A percentile compares a stretch with the other conserved stretches of the same genome.
These are phyloP conservation scores for Pestalotiopsis sp. DNA, from an alignment of 2,329 filamentous ascomycete species.

Conservation along the genomic window DNA sequence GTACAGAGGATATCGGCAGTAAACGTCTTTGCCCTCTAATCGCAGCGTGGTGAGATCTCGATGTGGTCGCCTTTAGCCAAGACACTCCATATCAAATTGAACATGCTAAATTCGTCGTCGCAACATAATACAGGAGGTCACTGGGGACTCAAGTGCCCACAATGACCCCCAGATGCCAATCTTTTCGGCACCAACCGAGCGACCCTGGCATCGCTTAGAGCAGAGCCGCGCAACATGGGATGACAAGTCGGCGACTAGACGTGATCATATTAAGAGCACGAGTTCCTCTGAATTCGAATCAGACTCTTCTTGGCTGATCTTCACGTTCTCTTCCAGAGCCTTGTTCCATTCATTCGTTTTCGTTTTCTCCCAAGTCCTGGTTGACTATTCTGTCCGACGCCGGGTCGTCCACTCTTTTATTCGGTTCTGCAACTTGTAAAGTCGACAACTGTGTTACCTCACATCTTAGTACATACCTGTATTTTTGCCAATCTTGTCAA, in stretches of 20 bases:
- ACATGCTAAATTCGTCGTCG: background rate
- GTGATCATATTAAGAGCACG: background rate
- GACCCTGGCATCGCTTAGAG: constrained; percentile 3
- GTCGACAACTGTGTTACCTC: background rate
- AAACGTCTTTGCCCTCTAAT: background rate
- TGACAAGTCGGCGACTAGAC: background rate
- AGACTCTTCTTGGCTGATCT: background rate
- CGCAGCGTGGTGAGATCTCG: background rate
- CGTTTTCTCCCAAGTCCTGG: constrained; percentile 9
- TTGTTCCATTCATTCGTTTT: constrained; percentile 3
- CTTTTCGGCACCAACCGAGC: constrained; percentile 5
- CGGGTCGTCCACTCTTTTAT: constrained; percentile 10
- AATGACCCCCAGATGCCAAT: constrained; percentile 1
- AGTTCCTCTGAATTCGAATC: background rate
- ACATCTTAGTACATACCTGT: background rate
- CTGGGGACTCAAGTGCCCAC: background rate
- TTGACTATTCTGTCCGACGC: constrained; percentile 9
- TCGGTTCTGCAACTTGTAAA: background rate
- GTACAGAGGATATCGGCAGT: background rate
- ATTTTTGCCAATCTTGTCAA: background rate
- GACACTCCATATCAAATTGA: background rate
- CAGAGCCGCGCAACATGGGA: constrained; percentile 9
- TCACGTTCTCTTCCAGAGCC: background rate
- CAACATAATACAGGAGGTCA: background rate
- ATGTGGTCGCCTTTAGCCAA: background rate